Base-by-base conservation (phyloP, 2,329 filamentous ascomycete genomes). In the Ophiognomonia clavigignenti-juglandacearum region DNA sequence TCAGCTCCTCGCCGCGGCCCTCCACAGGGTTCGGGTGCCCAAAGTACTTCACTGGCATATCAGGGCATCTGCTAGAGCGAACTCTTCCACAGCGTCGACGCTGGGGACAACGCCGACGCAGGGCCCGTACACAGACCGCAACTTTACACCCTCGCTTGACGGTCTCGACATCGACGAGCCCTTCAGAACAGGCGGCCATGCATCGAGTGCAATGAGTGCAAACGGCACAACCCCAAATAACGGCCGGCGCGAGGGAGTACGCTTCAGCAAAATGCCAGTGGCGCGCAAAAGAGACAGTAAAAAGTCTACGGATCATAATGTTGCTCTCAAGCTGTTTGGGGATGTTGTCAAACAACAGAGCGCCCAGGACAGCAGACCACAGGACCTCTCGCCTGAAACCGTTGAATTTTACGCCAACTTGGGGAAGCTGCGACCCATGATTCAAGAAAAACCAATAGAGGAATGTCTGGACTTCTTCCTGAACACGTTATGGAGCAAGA, bases 401-500 rank as follows among this genome's bases (percentile, higher is more conserved):
- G 39, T 60, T 4, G 51, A 57, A 9, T 55, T 61, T 11, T 57
- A 64, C 29, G 56, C 58, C 37, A 54, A 62, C 31, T 48, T 64
- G 13, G 52, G 59, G 13, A 54, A 49, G 48, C 54, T 66, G 36
- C 54, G 59, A 31, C 52, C 55, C 31, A 57, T 64, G 57, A 50
- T 62, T 38, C 51, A 52, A 14, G 41, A 48, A 23, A 49, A 57
- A 16, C 47, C 47, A 19, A 48, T 50, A 11, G 45, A 56, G 4
- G 45, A 45, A 4, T 57, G 58, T 24, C 63, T 60, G 39, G 54
- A 58, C 14, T 69, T 67, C 53, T 60, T 71, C 44, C 53, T 61
- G 29, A 51, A 50, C 8, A 51, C 48, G n/a, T 52, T 63, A 13
- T 49, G 50, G 50, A 38, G 27, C 3, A 45, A 36, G 10, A 36